Conservation (phyloP, 257 asterid genomes). For the Solanum tacnaense region DNA sequence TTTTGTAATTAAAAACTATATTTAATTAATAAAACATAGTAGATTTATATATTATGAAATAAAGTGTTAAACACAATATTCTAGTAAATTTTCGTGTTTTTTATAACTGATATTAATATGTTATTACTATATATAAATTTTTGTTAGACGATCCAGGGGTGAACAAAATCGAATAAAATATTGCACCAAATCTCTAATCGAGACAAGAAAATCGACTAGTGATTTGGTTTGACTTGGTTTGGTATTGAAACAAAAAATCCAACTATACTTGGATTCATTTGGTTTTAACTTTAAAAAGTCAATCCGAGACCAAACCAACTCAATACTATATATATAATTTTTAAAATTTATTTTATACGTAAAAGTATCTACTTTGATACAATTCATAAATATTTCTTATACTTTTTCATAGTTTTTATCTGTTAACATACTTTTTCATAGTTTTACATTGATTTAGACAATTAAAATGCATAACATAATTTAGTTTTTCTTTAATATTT, state of each 20-base stretch:
- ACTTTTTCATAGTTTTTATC: too few species aligned
- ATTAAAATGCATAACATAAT: neutral
- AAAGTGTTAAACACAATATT: neutral
- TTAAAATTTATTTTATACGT: too few species aligned
- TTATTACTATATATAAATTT: neutral
- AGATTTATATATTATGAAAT: too few species aligned
- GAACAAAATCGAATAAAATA: neutral
- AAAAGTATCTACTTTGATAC: neutral
- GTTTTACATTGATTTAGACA: neutral
- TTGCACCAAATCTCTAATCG: neutral
- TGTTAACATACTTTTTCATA: neutral
- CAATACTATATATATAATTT: too few species aligned
- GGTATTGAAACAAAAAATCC: neutral
- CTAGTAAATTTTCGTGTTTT: too few species aligned
- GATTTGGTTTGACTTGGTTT: neutral
- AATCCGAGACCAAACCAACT: neutral
- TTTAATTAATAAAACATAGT: neutral
- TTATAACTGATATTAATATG: neutral
- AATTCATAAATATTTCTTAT: neutral
- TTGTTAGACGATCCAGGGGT: neutral
- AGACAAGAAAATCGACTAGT: neutral
- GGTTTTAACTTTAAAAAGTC: neutral
- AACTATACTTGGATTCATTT: neutral
- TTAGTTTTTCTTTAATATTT: too few species aligned
- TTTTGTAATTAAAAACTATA: neutral